phyloP scores from a whole-genome alignment of 495 filamentous ascomycete species.

The Xylaria scruposa region DNA sequence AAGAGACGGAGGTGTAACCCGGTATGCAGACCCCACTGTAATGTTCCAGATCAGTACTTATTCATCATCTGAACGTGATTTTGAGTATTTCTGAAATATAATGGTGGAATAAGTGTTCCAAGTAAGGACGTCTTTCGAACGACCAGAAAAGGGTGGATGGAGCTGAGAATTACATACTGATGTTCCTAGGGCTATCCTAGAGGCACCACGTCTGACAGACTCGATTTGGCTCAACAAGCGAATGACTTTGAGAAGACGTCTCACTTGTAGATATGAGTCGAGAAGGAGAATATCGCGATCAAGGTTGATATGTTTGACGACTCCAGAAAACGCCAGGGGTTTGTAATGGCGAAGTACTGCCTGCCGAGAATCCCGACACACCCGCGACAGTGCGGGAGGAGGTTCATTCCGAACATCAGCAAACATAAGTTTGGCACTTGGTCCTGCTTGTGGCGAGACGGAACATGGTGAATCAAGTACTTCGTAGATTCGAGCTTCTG shows the following conservation, averaged over 20 bases:
- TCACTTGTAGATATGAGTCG: slow-evolving; percentile 57
- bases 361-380: slow-evolving; percentile 55
- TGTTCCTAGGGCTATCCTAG: slow-evolving; percentile 53
- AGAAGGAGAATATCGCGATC: slow-evolving; percentile 56
- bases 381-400: slow-evolving; percentile 53
- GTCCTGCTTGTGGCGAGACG: slow-evolving; percentile 44
- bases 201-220: slow-evolving; percentile 50
- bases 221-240: slow-evolving; percentile 57
- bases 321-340: slow-evolving; percentile 51
- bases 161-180: slow-evolving; percentile 30
- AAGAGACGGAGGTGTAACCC: slow-evolving; percentile 55
- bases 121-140: neutral
- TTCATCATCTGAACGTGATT: neutral
- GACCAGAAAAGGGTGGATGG: neutral
- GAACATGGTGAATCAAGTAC: slow-evolving; percentile 55
- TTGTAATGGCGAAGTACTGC: slow-evolving; percentile 56
- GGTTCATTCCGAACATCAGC: slow-evolving; percentile 56
- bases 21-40: slow-evolving; percentile 49
- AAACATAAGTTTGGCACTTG: slow-evolving; percentile 54
- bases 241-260: slow-evolving; percentile 54
- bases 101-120: neutral
- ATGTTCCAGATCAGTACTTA: neutral
- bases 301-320: slow-evolving; percentile 55
- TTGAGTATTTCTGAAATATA: neutral
- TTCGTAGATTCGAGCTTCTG: slow-evolving; percentile 55